Conservation (phyloP, 257 asterid genomes). For the Fraxinus excelsior region DNA sequence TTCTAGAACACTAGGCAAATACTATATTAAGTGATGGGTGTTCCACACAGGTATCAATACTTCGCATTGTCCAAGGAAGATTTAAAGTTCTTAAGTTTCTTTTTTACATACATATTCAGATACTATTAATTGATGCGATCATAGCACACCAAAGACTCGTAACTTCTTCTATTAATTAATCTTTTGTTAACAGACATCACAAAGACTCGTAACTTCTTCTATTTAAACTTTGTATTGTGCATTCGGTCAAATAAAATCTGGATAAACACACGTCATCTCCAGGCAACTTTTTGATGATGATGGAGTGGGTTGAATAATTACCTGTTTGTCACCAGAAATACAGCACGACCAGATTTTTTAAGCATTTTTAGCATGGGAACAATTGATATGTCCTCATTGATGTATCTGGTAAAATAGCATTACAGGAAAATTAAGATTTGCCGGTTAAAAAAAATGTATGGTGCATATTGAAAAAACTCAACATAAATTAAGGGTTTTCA, state of each 20-base stretch:
- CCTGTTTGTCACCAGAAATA: constrained; percentile 98
- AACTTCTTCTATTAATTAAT: background rate
- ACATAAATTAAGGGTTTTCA: background rate
- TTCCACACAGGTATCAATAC: background rate
- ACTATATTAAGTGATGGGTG: no score
- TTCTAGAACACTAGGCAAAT: background rate
- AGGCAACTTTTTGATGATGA: constrained; percentile 51
- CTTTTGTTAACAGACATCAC: background rate
- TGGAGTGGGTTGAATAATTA: constrained; percentile 46
- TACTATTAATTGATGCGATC: background rate
- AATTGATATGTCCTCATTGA: constrained; percentile 74
- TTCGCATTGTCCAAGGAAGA: background rate
- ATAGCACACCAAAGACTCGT: background rate
- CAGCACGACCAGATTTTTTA: constrained; percentile 88
- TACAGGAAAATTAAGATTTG: constrained; percentile 17
- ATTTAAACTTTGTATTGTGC: background rate
- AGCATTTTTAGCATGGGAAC: constrained; percentile 97
- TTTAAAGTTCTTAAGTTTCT: background rate
- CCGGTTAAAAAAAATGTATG: no score
- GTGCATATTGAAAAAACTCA: background rate
- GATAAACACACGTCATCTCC: background rate
- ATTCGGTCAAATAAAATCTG: constrained; percentile 25
- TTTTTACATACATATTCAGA: background rate
- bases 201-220: background rate
- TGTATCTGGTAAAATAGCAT: constrained; percentile 52